phyloP scores from a whole-genome alignment of 495 filamentous ascomycete genomes.

The Chaetomium cochliodes region DNA sequence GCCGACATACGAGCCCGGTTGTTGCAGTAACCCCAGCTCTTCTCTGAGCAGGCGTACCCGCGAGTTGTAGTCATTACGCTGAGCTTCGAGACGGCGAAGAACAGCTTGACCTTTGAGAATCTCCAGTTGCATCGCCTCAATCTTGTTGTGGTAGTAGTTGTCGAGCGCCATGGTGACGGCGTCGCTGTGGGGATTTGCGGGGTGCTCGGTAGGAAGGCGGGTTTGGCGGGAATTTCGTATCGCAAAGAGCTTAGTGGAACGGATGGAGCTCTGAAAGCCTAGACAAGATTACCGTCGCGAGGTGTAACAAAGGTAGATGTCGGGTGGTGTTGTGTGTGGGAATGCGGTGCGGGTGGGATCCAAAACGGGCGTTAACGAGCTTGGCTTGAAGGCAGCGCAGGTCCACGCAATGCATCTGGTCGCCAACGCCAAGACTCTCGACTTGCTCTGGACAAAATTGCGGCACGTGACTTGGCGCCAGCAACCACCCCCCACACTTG shows the following conservation, averaged over 20 bases:
- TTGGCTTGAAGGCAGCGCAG: constrained; percentile 34
- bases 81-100: constrained; percentile 89
- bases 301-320: background rate
- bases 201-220: constrained; percentile 10
- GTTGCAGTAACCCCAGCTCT: constrained; percentile 93
- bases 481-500: too few species aligned
- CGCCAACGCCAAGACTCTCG: constrained; percentile 16
- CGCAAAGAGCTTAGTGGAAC: background rate
- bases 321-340: constrained; percentile 2
- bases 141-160: constrained; percentile 99
- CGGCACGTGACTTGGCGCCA: constrained; percentile 21
- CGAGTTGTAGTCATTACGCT: constrained; percentile 99
- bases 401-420: constrained; percentile 36
- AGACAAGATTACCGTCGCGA: background rate
- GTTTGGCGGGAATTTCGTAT: background rate
- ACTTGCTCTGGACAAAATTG: background rate
- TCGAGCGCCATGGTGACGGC: constrained; percentile 87
- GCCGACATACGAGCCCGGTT: constrained; percentile 96
- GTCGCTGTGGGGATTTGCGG: constrained; percentile 20
- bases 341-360: constrained; percentile 15
- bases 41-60: constrained; percentile 92
- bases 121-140: constrained; percentile 99
- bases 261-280: background rate
- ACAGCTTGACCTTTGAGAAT: constrained; percentile 98
- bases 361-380: constrained; percentile 8